Evolutionary conservation across 176 grass and related monocot species (phyloP), one percentile per base, ranked within the genome.

Genomic region (Alloteropsis semialata): DNA sequence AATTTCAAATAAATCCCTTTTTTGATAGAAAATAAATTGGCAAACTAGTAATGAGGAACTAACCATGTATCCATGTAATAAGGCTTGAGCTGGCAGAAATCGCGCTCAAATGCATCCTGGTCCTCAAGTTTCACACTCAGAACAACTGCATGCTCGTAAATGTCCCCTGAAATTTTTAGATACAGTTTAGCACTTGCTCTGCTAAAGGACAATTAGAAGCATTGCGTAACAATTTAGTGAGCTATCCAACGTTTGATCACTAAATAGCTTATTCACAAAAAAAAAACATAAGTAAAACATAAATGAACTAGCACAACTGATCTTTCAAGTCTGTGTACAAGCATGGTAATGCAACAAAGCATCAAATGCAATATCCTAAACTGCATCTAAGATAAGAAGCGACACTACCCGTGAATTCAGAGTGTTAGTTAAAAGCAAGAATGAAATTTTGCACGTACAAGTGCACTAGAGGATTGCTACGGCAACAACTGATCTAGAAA

Each of bases 91-190:
- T 96, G 96, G 72, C 91, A 95, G 77, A 99, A 99, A 84, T 99
- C 93, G 9, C 96, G 93, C 69, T 99, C 96, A 78, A 99, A 99
- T 2, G 96, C 87, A 88, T 96, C 91, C 85, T 99, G 93, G 30
- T 99, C 93, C 91, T 99, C 96, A 71, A 89, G 93, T 77, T 99
- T 96, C 80, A 96, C 93, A 80, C 96, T 99, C 80, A 99, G 76
- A 72, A 96, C 63, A 77, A 99, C 89, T 5, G 91, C 93, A 83
- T 96, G 96, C 50, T 99, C 96, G 22, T 90, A 96, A 76, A 99
- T 94, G 60, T 99, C 93, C 71, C 93, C 96, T 99, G 91, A 80
- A 92, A 90, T 50, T 66, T 69, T 61, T 27, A 49, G 0, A 45
- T 34, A 5, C 0, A 86, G 17, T 4, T 90, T 59, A 90, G 65